Evolutionary conservation across 495 filamentous ascomycete genomes (phyloP), one percentile per base, ranked within the genome.

Genomic region (Penicillium cataractarum): DNA sequence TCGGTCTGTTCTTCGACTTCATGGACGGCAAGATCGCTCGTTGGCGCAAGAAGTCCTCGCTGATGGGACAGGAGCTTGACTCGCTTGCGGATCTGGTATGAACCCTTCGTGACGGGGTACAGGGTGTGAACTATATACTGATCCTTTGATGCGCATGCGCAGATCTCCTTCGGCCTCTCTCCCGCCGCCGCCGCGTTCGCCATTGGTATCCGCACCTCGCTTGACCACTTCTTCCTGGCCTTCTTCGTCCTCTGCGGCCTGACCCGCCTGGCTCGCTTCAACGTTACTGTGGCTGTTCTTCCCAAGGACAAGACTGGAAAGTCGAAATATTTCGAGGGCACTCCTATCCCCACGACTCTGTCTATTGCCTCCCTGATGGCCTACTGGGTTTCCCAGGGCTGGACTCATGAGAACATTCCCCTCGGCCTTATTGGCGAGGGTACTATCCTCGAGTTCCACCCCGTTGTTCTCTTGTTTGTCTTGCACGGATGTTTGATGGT

Each of bases 31-130:
- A 91, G 68, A 93, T 99, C 42, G 95, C 95, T 61, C 81, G 95
- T 56, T 98, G 95, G 96, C 84, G 96, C 69, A 88, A 91, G 76
- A 98, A 97, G 86, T 92, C 91, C 62, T 93, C 90, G 58, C 80
- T 98, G 70, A 98, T 99, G 95, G 95, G 95, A 4, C 95, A 98
- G 76, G 95, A 98, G 77, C 82, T 99, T 42, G 95, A 99, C 77
- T 97, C 94, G n/a, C 82, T 99, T 42, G 95, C 95, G 42, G 95
- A 99, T 75, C 73, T 99, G 80, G 95, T 98, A 90, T 37, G 79
- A 62, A 33, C 13, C 42, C 39, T 31, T 29, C 13, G 26, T 7
- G 7, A 32, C 7, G 21, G 31, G n/a, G 19, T 55, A 22, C 19
- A n/a, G 1, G 9, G 13, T 22, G 66, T 55, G 15, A 22, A 53